A percentile compares a stretch with the other conserved stretches of the same genome.
These are phyloP conservation scores for Artemisia tridentata DNA, from an alignment of 129 eudicot genomes.

Conservation along the genomic window DNA sequence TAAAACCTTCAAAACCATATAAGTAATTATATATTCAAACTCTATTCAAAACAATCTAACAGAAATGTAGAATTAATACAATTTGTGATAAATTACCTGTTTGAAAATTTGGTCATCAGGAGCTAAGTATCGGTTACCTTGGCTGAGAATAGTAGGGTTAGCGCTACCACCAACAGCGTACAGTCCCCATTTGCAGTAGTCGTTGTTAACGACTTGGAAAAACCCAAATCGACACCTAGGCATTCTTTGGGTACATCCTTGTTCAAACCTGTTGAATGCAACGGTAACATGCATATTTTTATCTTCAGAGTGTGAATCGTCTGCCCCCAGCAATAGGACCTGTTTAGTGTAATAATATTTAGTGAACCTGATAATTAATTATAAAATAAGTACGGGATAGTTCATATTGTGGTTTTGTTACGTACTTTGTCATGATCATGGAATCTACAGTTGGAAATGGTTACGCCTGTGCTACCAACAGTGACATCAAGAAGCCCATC, in stretches of 20 bases:
- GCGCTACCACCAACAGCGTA: constrained; percentile 92
- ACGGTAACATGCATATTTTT: constrained; percentile 61
- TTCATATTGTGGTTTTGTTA: too few species aligned
- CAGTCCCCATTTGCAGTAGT: constrained; percentile 69
- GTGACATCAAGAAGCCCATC: constrained; percentile 18
- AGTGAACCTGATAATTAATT: too few species aligned
- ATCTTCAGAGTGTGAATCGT: constrained; percentile 41
- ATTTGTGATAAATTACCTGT: constrained; percentile 36
- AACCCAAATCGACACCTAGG: constrained; percentile 74
- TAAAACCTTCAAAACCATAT: constrained; percentile 44
- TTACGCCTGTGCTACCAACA: constrained; percentile 8
- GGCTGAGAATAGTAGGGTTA: constrained; percentile 75
- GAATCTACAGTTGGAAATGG: constrained; percentile 3
- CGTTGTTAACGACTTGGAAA: constrained; percentile 79
- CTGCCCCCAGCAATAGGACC: constrained; percentile 33
- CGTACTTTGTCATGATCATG: constrained; percentile 15
- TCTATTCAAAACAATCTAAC: background rate
- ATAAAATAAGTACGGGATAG: too few species aligned
- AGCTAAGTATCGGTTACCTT: constrained; percentile 78
- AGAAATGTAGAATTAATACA: background rate
- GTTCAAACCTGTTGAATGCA: constrained; percentile 65
- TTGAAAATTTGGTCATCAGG: constrained; percentile 37
- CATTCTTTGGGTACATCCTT: constrained; percentile 71
- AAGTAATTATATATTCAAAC: background rate
- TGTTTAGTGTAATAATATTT: too few species aligned